Evolutionary conservation across 331 rosid species (phyloP).

Genomic region (Stylosanthes scabra): DNA sequence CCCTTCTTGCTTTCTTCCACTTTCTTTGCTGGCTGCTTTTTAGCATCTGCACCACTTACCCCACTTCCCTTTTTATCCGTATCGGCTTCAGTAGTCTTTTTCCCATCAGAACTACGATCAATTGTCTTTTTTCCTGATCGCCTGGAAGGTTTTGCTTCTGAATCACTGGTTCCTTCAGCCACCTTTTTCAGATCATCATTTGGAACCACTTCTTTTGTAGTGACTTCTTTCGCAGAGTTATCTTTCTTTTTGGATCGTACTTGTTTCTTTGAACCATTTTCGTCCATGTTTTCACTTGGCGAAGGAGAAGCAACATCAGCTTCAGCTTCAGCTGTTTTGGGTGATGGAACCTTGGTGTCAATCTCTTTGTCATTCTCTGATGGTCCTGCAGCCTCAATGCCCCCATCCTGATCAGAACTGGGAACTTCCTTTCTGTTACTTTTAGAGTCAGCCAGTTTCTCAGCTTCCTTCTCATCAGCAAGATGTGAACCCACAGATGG

Average conservation of each 20-base stretch:
- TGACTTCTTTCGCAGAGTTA: slow-evolving; percentile 43
- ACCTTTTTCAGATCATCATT: slow-evolving; percentile 55
- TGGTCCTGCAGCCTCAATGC: slow-evolving; percentile 56
- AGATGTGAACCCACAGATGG: slow-evolving; percentile 46
- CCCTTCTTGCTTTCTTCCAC: slow-evolving; percentile 53
- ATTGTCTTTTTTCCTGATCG: slow-evolving; percentile 51
- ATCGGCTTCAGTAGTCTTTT: slow-evolving; percentile 47
- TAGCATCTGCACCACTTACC: slow-evolving; percentile 57
- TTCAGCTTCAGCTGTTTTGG: slow-evolving; percentile 58
- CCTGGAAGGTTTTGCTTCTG: slow-evolving; percentile 60
- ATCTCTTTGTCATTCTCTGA: slow-evolving; percentile 58
- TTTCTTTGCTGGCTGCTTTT: slow-evolving; percentile 63
- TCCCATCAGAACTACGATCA: slow-evolving; percentile 44
- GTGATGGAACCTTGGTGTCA: slow-evolving; percentile 51
- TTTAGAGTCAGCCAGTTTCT: slow-evolving; percentile 45
- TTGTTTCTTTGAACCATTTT: slow-evolving; percentile 50
- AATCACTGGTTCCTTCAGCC: slow-evolving; percentile 65
- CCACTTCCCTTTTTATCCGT: slow-evolving; percentile 57
- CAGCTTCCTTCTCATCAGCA: slow-evolving; percentile 50
- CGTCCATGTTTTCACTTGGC: slow-evolving; percentile 55
- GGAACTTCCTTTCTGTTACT: slow-evolving; percentile 54
- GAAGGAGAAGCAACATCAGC: slow-evolving; percentile 62
- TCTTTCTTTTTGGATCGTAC: slow-evolving; percentile 42
- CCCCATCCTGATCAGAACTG: slow-evolving; percentile 47
- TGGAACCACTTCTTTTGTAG: slow-evolving; percentile 48